A percentile compares a stretch with the other conserved stretches of the same genome.
Conservation (phyloP, 495 filamentous ascomycete species). For the Acidomyces sp. region DNA sequence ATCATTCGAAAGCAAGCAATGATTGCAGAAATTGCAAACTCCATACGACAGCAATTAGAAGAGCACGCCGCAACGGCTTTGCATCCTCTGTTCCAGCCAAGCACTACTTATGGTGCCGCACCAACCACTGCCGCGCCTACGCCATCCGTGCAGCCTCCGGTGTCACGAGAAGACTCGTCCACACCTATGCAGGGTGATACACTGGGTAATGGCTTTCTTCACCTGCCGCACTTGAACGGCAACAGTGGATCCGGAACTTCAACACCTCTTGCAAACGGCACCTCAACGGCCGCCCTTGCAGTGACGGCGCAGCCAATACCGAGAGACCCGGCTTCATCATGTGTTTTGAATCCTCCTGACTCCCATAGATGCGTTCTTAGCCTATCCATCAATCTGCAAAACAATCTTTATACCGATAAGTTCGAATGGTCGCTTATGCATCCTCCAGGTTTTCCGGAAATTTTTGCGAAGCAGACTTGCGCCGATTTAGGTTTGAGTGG, state of each 20-base stretch:
- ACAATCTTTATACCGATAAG: constrained; percentile 87
- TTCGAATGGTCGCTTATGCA: constrained; percentile 97
- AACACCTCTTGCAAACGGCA: constrained; percentile 36
- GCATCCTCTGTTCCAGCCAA: constrained; percentile 75
- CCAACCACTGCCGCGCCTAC: constrained; percentile 18
- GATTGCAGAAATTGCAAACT: constrained; percentile 69
- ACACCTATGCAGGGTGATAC: constrained; percentile 29
- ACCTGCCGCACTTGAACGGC: constrained; percentile 14
- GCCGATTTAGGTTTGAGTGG: constrained; percentile 77
- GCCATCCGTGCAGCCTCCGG: constrained; percentile 24
- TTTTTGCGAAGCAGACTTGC: constrained; percentile 83
- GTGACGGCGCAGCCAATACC: constrained; percentile 40
- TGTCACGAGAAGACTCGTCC: constrained; percentile 31
- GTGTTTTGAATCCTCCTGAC: constrained; percentile 70
- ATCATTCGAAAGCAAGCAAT: constrained; percentile 43
- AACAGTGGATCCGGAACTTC: constrained; percentile 25
- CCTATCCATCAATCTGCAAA: constrained; percentile 83
- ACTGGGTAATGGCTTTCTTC: constrained; percentile 3
- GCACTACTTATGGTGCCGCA: constrained; percentile 35
- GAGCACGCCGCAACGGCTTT: constrained; percentile 91
- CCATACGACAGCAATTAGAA: constrained; percentile 88
- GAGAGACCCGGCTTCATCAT: constrained; percentile 21
- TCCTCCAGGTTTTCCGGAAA: constrained; percentile 78
- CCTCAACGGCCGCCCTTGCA: constrained; percentile 27
- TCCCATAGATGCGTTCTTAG: constrained; percentile 82